phyloP scores from a whole-genome alignment of 257 asterid species.

The Solanum bukasovii region DNA sequence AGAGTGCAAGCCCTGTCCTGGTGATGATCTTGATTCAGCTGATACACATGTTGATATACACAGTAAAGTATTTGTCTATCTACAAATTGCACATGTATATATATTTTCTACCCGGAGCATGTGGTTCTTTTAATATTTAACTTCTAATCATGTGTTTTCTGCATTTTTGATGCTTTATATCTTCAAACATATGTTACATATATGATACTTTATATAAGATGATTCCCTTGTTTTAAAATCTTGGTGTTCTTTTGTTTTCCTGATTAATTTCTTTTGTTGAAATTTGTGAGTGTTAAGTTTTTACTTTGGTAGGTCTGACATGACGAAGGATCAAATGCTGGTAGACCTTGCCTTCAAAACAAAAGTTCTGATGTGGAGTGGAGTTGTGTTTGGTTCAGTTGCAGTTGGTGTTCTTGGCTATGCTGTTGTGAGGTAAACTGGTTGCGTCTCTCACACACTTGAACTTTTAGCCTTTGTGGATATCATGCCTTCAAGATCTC shows the following conservation, averaged over 20 bases:
- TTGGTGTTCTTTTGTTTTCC: background rate
- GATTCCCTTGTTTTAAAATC: background rate
- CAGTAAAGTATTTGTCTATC: background rate
- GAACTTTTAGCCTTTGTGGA: background rate
- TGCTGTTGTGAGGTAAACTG: conserved; percentile 62
- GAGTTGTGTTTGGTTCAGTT: conserved; percentile 56
- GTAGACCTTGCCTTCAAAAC: conserved; percentile 61
- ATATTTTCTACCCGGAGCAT: background rate
- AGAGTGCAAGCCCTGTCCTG: background rate
- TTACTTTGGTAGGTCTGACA: conserved; percentile 46
- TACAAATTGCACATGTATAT: background rate
- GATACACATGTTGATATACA: background rate
- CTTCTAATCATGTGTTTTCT: background rate
- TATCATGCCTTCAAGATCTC: background rate
- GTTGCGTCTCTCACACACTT: background rate
- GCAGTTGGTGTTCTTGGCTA: conserved; percentile 71
- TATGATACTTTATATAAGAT: background rate
- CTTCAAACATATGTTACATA: background rate
- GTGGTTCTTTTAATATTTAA: background rate
- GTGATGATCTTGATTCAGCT: background rate
- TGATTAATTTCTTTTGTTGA: background rate
- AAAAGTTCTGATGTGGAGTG: conserved; percentile 60
- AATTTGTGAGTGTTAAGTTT: conserved; percentile 6
- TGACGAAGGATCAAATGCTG: conserved; percentile 67
- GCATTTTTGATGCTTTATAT: background rate